Conservation (phyloP, 768 basidiomycete genomes). For the Dioszegia aurantiaca region DNA sequence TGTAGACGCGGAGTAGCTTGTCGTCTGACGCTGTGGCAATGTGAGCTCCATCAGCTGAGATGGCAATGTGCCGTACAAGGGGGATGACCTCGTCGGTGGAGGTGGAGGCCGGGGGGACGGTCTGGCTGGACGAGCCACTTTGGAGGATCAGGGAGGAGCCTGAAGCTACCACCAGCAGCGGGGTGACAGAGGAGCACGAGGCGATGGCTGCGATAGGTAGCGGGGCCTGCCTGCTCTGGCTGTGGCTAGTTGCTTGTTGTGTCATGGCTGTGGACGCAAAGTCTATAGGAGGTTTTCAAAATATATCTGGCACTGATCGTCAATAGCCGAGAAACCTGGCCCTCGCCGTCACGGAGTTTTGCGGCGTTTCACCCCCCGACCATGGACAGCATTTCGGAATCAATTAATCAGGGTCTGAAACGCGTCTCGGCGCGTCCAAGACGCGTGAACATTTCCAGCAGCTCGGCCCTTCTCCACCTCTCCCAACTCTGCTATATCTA, state of each 20-base stretch:
- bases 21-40: slow-evolving; percentile 71
- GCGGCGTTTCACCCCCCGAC: slow-evolving; percentile 10
- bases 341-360: not conserved
- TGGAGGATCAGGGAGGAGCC: slow-evolving; percentile 21
- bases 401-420: not conserved
- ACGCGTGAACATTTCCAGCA: slow-evolving; percentile 6
- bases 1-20: slow-evolving; percentile 70
- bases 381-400: slow-evolving; percentile 14
- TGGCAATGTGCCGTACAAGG: slow-evolving; percentile 38
- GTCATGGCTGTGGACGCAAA: not conserved
- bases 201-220: slow-evolving; percentile 26
- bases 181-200: slow-evolving; percentile 13
- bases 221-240: slow-evolving; percentile 11
- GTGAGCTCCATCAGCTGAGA: slow-evolving; percentile 33
- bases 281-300: too few relatives aligned
- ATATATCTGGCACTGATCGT: too few relatives aligned
- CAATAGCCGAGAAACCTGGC: not conserved
- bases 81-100: slow-evolving; percentile 8
- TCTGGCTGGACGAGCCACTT: slow-evolving; percentile 5
- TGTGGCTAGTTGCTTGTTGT: too few relatives aligned
- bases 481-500: not conserved
- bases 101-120: slow-evolving; percentile 8
- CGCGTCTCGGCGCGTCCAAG: slow-evolving; percentile 21
- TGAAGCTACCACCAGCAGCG: slow-evolving; percentile 20
- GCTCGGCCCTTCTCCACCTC: slow-evolving; percentile 21